Base-by-base conservation (phyloP, 192 early-diverging fungal genomes). In the Gigaspora rosea region DNA sequence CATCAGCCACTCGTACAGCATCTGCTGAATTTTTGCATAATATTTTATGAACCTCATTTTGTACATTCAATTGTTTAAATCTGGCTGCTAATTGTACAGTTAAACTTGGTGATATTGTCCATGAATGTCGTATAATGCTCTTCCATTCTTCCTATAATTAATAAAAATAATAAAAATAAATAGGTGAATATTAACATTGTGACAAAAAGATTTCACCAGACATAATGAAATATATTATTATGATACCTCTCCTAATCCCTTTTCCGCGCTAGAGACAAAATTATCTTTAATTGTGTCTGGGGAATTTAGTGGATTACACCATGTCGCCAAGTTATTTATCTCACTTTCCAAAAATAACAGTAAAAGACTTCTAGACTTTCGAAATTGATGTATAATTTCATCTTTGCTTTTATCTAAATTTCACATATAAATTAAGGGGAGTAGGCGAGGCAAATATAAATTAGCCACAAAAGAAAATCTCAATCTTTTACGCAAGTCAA, bases 331-430 rank as follows among this genome's bases (percentile, higher is more conserved):
- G 20, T 94, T 90, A 59, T 88, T 86, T 63, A 98, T 80, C 80
- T 99, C 98, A 75, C 92, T 94, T 79, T 97, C 97, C 33, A 96
- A 78, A 52, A 99, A 86, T 51, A 99, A 76, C 49, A 95, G 79
- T 36, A 99, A 79, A 32, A 98, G 78, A 32, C 92, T 89, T 51
- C 86, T 85, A 58, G 82, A 77, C 49, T 84, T 79, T 8, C 81
- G 75, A 49, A 86, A 81, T 63, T 85, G 78, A 13, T 82, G 84
- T 41, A 90, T 62, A 48, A 88, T 86, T 77, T 86, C 87, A 67
- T 87, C 87, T 70, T 84, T 83, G 10, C 83, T 87, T 64, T 88
- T 83, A 27, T 87, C 83, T 68, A 61, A 48, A 58, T 62, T 4
- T 20, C 27, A 62, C 12, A 32, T 49, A 13, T 7, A 62, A 50